These are phyloP conservation scores for Parmelia sp. DNA, from an alignment of 495 filamentous ascomycete genomes.

Conservation along the genomic window DNA sequence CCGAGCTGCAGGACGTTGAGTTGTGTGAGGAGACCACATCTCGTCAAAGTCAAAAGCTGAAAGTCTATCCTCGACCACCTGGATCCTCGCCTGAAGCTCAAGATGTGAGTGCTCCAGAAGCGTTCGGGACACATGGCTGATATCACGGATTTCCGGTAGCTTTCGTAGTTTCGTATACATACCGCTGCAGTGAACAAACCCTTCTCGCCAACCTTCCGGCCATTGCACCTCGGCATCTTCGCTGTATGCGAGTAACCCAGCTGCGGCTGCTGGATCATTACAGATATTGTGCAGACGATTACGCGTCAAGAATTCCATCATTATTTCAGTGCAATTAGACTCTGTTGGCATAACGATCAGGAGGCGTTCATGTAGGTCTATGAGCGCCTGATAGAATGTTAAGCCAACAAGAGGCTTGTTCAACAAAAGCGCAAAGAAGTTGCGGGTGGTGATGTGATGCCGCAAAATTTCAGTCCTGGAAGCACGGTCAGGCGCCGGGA, in stretches of 20 bases:
- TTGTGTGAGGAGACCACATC: conserved; percentile 8
- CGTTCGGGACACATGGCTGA: conserved; percentile 1
- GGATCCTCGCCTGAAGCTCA: conserved; percentile 52
- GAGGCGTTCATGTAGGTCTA: conserved; percentile 49
- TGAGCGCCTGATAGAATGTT: conserved; percentile 50
- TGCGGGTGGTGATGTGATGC: conserved; percentile 55
- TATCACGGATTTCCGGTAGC: conserved; percentile 4
- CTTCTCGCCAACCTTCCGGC: conserved; percentile 58
- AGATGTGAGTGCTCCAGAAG: conserved; percentile 50
- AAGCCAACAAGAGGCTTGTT: conserved; percentile 52
- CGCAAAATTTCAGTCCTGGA: conserved; percentile 43
- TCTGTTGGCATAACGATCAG: conserved; percentile 47
- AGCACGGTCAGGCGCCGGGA: conserved; percentile 44
- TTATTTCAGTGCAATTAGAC: conserved; percentile 38
- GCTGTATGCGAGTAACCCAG: conserved; percentile 55
- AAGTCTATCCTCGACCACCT: conserved; percentile 52
- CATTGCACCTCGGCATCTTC: conserved; percentile 43
- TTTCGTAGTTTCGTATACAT: neutral
- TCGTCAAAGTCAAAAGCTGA: conserved; percentile 51
- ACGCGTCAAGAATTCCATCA: conserved; percentile 37
- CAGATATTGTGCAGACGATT: conserved; percentile 56
- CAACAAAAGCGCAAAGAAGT: conserved; percentile 55
- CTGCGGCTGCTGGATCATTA: conserved; percentile 51
- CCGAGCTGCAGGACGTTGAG: conserved; percentile 4
- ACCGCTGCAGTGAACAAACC: conserved; percentile 22